Evolutionary conservation across 495 filamentous ascomycete species (phyloP), one percentile per base, ranked within the genome.

Genomic region (Tuber melanosporum): DNA sequence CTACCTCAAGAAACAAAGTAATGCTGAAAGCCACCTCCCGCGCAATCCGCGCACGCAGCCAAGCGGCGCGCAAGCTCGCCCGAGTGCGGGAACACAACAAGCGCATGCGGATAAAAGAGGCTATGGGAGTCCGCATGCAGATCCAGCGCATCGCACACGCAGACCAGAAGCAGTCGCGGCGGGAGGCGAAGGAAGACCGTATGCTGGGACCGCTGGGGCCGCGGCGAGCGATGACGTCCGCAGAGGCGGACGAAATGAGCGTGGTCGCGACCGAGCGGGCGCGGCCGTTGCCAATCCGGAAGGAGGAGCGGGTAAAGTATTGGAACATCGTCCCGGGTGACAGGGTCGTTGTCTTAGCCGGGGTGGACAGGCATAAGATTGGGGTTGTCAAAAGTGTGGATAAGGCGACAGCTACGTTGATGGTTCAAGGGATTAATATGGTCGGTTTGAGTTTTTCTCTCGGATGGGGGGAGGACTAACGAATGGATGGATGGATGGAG

Each of bases 291-390:
- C 78, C 82, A 49, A 79, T 88, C 57, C 85, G 85, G 41, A 76
- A 85, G 75, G 83, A 87, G 73, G 69, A 90, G 89, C 74, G 85
- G 87, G 75, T 83, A 62, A 86, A 88, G 80, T 87, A 87, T 79
- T 86, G 91, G 77, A 91, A 91, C 75, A 87, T 98, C 78, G 88
- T 86, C 22, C 82, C 84, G 12, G 90, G 89, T 14, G 94, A 98
- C 81, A 87, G 94, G 74, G 92, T 97, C 45, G 92, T 93, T 49
- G 83, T 97, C 85, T 91, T 70, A 14, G 90, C 91, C 72, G 94
- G 94, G 36, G 86, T 86, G 75, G 92, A 94, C 78, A 91, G 90
- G 86, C 93, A 93, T 75, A 91, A 91, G 85, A 97, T 99, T 85
- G 91, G 91, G 43, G 85, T 85, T 45, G 89, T 98, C 44, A 81